Evolutionary conservation across 1,284 basidiomycete genomes (phyloP).

Genomic region (Cryptococcus wingfieldii): DNA sequence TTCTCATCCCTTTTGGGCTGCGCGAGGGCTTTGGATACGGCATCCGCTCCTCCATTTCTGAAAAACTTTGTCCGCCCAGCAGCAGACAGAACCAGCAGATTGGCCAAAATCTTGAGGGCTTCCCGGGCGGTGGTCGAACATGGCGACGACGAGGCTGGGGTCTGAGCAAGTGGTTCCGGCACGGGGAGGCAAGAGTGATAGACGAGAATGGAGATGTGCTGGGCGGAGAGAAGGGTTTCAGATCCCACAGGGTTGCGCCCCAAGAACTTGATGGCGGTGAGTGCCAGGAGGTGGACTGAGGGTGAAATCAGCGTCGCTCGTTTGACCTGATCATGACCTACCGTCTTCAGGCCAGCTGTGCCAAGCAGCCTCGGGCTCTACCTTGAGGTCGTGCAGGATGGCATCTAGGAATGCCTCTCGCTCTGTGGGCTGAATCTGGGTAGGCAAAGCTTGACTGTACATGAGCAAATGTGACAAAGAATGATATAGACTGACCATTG

Average conservation of each 20-base stretch:
- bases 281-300: slow-evolving; percentile 50
- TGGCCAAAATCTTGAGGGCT: slow-evolving; percentile 36
- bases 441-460: slow-evolving; percentile 34
- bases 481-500: slow-evolving; percentile 10
- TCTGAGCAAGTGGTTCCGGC: neutral
- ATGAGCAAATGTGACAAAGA: neutral
- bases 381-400: slow-evolving; percentile 60
- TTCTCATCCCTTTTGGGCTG: slow-evolving; percentile 12
- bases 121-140: slow-evolving; percentile 22
- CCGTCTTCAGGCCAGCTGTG: slow-evolving; percentile 27
- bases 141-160: neutral
- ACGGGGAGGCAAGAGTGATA: slow-evolving; percentile 34
- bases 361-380: slow-evolving; percentile 51
- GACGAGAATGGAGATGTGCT: slow-evolving; percentile 25
- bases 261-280: slow-evolving; percentile 69
- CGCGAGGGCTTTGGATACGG: slow-evolving; percentile 29
- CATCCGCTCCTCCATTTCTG: slow-evolving; percentile 19
- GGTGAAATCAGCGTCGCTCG: neutral
- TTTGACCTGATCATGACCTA: slow-evolving; percentile 12
- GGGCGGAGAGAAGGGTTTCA: slow-evolving; percentile 54
- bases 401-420: slow-evolving; percentile 54
- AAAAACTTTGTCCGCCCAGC: slow-evolving; percentile 24
- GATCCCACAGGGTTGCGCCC: slow-evolving; percentile 69
- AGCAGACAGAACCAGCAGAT: slow-evolving; percentile 35
- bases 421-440: slow-evolving; percentile 48